phyloP scores from a whole-genome alignment of 148 eudicot species.

The Fagopyrum tataricum region DNA sequence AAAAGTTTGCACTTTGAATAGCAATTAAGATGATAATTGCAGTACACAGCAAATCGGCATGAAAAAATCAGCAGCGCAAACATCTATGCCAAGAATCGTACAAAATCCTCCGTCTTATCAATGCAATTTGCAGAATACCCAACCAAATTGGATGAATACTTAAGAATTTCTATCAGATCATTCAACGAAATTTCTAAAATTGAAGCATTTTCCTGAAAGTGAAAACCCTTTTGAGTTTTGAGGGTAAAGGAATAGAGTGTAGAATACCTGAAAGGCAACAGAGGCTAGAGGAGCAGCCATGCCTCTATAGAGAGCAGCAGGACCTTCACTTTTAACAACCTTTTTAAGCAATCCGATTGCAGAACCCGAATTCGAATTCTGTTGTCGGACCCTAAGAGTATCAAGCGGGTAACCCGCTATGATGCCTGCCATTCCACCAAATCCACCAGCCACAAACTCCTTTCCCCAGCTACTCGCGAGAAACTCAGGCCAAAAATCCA shows the following conservation, averaged over 20 bases:
- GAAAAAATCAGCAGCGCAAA: not conserved
- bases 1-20: not conserved
- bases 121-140: not conserved
- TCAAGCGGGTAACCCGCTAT: slow-evolving; percentile 88
- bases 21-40: too few relatives aligned
- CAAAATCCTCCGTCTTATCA: not conserved
- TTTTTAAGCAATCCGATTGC: slow-evolving; percentile 50
- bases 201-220: not conserved
- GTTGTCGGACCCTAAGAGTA: slow-evolving; percentile 71
- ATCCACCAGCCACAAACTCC: slow-evolving; percentile 92
- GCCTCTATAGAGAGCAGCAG: slow-evolving; percentile 63
- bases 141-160: not conserved
- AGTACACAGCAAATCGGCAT: not conserved
- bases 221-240: not conserved
- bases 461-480: slow-evolving; percentile 80
- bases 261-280: slow-evolving; percentile 76
- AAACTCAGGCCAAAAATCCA: slow-evolving; percentile 99
- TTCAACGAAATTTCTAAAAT: not conserved
- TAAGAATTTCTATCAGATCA: not conserved
- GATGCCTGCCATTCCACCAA: slow-evolving; percentile 79
- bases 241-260: not conserved
- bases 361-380: slow-evolving; percentile 38
- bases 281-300: slow-evolving; percentile 91
- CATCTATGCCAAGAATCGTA: not conserved
- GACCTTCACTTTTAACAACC: slow-evolving; percentile 48